phyloP scores from a whole-genome alignment of 495 filamentous ascomycete genomes.

The Paragyromitra xinjiangensis region DNA sequence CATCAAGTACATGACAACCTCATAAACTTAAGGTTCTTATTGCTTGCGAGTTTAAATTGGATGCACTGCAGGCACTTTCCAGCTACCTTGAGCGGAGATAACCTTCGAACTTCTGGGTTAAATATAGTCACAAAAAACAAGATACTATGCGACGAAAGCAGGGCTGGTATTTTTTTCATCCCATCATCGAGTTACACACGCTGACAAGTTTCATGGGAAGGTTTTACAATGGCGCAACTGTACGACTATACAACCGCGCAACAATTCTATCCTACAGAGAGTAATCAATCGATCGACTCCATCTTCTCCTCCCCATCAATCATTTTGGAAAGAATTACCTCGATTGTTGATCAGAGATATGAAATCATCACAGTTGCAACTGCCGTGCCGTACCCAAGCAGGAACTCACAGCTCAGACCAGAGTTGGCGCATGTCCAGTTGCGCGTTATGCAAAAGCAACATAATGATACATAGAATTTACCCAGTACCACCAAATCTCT shows the following conservation, averaged over 20 bases:
- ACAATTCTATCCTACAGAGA: background rate
- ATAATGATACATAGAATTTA: slow-evolving; percentile 43
- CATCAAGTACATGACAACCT: slow-evolving; percentile 25
- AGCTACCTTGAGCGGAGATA: background rate
- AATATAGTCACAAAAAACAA: background rate
- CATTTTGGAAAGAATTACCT: slow-evolving; percentile 11
- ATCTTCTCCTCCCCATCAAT: slow-evolving; percentile 1
- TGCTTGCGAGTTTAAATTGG: slow-evolving; percentile 36
- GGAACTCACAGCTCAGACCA: slow-evolving; percentile 8
- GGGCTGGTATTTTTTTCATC: background rate
- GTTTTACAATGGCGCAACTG: background rate
- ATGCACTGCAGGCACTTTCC: slow-evolving; percentile 24
- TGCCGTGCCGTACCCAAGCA: slow-evolving; percentile 33
- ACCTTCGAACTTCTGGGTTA: background rate
- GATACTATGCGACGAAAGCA: background rate
- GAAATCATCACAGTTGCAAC: slow-evolving; percentile 29
- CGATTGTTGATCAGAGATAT: slow-evolving; percentile 24
- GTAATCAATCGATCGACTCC: slow-evolving; percentile 28
- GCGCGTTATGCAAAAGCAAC: slow-evolving; percentile 31
- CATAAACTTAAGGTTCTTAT: slow-evolving; percentile 6
- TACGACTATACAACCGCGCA: background rate
- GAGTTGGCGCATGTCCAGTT: slow-evolving; percentile 16
- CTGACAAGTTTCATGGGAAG: background rate
- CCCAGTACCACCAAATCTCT: slow-evolving; percentile 19
- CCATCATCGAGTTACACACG: background rate